Evolutionary conservation across 1,139 yeast genomes (phyloP), one percentile per base, ranked within the genome.

Genomic region (Candida tetrigidarum): DNA sequence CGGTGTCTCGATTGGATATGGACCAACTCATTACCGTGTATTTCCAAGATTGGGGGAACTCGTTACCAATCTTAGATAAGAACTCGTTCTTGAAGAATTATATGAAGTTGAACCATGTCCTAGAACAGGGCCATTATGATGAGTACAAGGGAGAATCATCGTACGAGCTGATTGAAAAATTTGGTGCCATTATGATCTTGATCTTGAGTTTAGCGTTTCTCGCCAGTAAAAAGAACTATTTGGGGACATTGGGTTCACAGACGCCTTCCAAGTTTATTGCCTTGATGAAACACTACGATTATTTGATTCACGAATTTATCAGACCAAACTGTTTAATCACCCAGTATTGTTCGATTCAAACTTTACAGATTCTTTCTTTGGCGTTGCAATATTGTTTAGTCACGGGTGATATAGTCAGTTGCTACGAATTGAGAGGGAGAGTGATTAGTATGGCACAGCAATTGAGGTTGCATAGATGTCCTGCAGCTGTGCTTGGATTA

Each of bases 381-480:
- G 83, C 93, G 2, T 67, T 86, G 34, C 81, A 86, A 48, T 88
- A 88, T 59, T 84, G 88, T 55, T 67, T 87, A 37, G 85, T 84
- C 30, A 80, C 81, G 7, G 96, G 96, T 12, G 91, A 87, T 60
- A 78, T 83, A 33, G 77, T 83, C 11, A 83, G 90, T 1, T 78
- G 91, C 48, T 90, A 89, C 67, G 86, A 84, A 47, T 71, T 86
- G 37, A 74, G 96, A 50, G 92, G 93, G 37, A 72, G 85, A 54
- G 84, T 86, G 6, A 82, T 86, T 5, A 83, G 91, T 22, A 86
- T 88, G 92, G 86, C 93, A 2, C 96, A 88, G 57, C 95, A 91
- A 54, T 68, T 91, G 44, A 80, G 97, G 54, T 71, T 91, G 42
- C 96, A 90, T 60, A 76, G 96, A 52, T 86, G 96, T 64, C 96